Percentiles rank a stretch among this genome's conserved stretches.
phyloP scores from a whole-genome alignment of 345 rosid genomes.

The Kandelia obovata region DNA sequence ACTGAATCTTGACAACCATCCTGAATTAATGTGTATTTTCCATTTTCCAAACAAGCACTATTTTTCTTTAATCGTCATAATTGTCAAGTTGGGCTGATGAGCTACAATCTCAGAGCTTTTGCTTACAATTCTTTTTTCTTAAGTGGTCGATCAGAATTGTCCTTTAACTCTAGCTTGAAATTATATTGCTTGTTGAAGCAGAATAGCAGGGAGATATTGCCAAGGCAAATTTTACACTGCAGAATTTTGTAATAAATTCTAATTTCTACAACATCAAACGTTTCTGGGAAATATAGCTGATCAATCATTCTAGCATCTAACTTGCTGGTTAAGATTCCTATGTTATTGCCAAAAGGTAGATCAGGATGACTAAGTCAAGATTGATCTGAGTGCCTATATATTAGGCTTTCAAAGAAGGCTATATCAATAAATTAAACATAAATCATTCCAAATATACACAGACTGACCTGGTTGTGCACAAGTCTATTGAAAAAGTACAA shows the following conservation, averaged over 20 bases:
- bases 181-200: neutral
- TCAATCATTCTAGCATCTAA: neutral
- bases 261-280: too few relatives aligned
- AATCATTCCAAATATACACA: neutral
- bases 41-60: neutral
- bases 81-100: neutral
- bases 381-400: neutral
- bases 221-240: neutral
- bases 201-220: neutral
- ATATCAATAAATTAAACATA: neutral
- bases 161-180: neutral
- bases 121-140: neutral
- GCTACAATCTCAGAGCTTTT: neutral
- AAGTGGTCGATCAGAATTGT: neutral
- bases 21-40: neutral
- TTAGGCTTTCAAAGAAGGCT: neutral
- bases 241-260: neutral
- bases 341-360: neutral
- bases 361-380: neutral
- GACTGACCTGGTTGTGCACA: constrained; percentile 46
- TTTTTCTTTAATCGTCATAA: too few relatives aligned
- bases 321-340: neutral
- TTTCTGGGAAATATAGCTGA: neutral
- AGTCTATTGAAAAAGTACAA: constrained; percentile 29
- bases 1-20: neutral